Conservation (phyloP, 2,329 filamentous ascomycete genomes). For the Cytospora schulzeri region DNA sequence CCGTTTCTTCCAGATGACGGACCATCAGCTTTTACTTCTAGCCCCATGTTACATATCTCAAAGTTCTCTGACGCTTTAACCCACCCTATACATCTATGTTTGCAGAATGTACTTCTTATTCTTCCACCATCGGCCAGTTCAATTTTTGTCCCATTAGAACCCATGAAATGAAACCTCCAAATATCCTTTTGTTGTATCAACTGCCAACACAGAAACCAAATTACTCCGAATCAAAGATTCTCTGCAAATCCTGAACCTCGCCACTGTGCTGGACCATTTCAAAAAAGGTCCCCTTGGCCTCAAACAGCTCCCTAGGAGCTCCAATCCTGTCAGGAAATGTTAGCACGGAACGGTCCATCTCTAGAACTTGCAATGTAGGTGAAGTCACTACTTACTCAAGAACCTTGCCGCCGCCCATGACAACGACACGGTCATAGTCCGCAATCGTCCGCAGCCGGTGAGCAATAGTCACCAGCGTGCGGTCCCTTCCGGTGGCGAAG, state of each 20-base stretch:
- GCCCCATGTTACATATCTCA: background rate
- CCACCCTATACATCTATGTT: background rate
- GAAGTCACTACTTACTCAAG: slow-evolving; percentile 44
- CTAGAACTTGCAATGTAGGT: background rate
- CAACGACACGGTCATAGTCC: slow-evolving; percentile 61
- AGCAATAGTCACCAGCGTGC: slow-evolving; percentile 60
- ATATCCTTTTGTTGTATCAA: background rate
- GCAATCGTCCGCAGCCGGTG: slow-evolving; percentile 61
- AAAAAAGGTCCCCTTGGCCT: slow-evolving; percentile 49
- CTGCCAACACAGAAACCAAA: background rate
- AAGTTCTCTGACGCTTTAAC: background rate
- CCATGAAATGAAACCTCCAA: background rate
- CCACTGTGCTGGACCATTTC: slow-evolving; percentile 60
- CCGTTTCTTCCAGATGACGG: background rate
- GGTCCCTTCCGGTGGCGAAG: slow-evolving; percentile 43
- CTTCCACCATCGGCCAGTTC: background rate
- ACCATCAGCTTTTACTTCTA: background rate
- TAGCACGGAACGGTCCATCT: background rate
- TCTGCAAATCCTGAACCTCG: slow-evolving; percentile 50
- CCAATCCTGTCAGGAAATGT: slow-evolving; percentile 41
- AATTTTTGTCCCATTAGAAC: background rate
- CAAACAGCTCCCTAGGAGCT: slow-evolving; percentile 50
- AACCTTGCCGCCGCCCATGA: slow-evolving; percentile 57
- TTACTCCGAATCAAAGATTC: slow-evolving; percentile 18
- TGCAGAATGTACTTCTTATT: background rate